Evolutionary conservation across 1,284 basidiomycete genomes (phyloP).

Genomic region (Trichosporon sp.): DNA sequence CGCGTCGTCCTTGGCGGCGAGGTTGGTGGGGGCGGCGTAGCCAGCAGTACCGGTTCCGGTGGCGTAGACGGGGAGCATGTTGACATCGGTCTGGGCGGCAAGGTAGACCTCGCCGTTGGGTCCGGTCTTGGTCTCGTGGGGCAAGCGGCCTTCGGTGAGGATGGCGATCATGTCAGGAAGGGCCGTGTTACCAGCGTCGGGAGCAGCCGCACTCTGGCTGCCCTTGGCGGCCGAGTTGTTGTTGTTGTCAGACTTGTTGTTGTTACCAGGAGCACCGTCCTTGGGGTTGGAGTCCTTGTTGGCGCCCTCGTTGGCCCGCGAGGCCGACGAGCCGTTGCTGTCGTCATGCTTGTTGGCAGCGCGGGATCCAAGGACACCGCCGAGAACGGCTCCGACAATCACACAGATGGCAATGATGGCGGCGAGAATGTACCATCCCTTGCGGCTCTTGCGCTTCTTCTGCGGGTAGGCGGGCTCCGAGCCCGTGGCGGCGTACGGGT

Average conservation of each 20-base stretch:
- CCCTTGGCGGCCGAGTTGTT: constrained; percentile 45
- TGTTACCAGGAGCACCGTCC: not conserved
- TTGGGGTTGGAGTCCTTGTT: not conserved
- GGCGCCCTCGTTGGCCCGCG: constrained; percentile 50
- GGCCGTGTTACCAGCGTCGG: constrained; percentile 29
- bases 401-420: constrained; percentile 55
- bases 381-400: constrained; percentile 69
- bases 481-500: constrained; percentile 34
- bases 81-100: constrained; percentile 61
- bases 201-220: constrained; percentile 1
- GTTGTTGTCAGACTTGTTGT: not conserved
- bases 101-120: constrained; percentile 41
- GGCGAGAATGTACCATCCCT: constrained; percentile 43
- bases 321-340: constrained; percentile 50
- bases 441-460: constrained; percentile 40
- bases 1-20: constrained; percentile 53
- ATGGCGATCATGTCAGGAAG: constrained; percentile 19
- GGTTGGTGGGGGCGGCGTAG: constrained; percentile 68
- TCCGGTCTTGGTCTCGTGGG: constrained; percentile 35
- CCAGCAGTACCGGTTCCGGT: constrained; percentile 74
- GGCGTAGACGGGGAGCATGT: constrained; percentile 78
- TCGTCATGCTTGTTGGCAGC: constrained; percentile 51
- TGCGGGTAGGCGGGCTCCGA: constrained; percentile 19
- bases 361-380: constrained; percentile 65
- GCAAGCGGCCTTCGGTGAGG: constrained; percentile 1